Percentiles rank a stretch among this genome's conserved stretches.
These are phyloP conservation scores for Saitozyma sp. DNA, from an alignment of 768 basidiomycete species.

Conservation along the genomic window DNA sequence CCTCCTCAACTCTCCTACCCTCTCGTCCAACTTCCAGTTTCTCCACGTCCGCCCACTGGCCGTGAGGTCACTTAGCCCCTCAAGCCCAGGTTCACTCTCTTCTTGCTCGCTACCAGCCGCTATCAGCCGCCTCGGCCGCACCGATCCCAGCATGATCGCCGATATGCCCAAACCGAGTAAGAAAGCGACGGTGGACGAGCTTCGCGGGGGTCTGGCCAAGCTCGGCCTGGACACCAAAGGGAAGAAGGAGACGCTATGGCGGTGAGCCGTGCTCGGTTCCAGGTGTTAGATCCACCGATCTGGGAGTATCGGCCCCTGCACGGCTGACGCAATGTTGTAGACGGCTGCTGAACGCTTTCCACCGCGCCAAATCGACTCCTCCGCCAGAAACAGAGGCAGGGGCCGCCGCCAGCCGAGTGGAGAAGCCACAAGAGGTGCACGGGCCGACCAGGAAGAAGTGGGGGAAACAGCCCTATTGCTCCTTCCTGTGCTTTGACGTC, in stretches of 20 bases:
- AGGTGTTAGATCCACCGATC: too few relatives aligned
- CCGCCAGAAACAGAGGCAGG: too few relatives aligned
- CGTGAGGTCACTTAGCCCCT: too few relatives aligned
- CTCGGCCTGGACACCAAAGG: constrained; percentile 52
- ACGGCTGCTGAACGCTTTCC: background rate
- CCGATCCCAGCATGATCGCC: background rate
- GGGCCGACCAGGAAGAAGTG: constrained; percentile 5
- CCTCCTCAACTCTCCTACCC: constrained; percentile 4
- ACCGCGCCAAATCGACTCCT: constrained; percentile 7
- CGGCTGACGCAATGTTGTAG: too few relatives aligned
- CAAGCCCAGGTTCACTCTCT: background rate
- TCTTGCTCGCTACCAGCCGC: too few relatives aligned
- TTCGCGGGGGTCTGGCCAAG: constrained; percentile 39
- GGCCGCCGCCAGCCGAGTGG: too few relatives aligned
- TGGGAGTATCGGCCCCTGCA: too few relatives aligned
- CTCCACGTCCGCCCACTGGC: too few relatives aligned
- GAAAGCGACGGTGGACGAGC: constrained; percentile 45
- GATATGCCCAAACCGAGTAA: constrained; percentile 26
- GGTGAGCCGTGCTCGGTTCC: constrained; percentile 39
- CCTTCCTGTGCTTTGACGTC: constrained; percentile 79
- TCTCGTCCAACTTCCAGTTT: background rate
- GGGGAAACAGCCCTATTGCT: constrained; percentile 59
- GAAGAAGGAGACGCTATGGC: constrained; percentile 53
- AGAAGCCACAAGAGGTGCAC: background rate
- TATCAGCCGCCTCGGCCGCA: background rate